phyloP scores from a whole-genome alignment of 352 stramenopile genomes.

The Globisporangium canariense region DNA sequence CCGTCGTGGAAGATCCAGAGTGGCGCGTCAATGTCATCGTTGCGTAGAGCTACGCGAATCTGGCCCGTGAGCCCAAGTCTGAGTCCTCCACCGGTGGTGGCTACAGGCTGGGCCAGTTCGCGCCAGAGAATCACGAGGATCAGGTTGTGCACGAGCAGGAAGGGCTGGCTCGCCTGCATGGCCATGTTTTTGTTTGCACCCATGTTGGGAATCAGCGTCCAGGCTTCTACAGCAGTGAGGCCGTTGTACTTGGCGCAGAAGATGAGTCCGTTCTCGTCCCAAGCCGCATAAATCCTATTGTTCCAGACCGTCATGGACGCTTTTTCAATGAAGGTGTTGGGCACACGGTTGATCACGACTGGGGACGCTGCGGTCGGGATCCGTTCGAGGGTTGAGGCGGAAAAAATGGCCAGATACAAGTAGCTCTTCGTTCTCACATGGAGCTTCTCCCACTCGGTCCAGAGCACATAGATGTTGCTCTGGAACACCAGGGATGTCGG shows the following conservation, averaged over 20 bases:
- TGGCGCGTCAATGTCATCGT: constrained; percentile 43
- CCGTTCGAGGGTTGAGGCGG: constrained; percentile 30
- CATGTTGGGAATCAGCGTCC: constrained; percentile 66
- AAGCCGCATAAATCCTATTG: constrained; percentile 52
- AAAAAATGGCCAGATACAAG: constrained; percentile 57
- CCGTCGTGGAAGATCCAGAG: constrained; percentile 79
- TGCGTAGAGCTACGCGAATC: constrained; percentile 52
- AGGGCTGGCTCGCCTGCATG: constrained; percentile 38
- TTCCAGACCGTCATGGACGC: constrained; percentile 42
- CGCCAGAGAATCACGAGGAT: constrained; percentile 60
- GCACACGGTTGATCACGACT: constrained; percentile 39
- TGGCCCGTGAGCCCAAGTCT: constrained; percentile 30
- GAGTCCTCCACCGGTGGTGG: neutral
- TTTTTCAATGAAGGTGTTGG: constrained; percentile 52
- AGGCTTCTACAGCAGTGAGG: constrained; percentile 27
- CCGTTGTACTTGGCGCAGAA: constrained; percentile 57
- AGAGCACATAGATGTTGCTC: constrained; percentile 54
- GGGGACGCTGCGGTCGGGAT: constrained; percentile 22
- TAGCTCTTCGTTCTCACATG: constrained; percentile 33
- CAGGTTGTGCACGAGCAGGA: constrained; percentile 58
- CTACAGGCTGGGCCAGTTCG: constrained; percentile 25
- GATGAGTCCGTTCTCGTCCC: constrained; percentile 62
- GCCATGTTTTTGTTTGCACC: constrained; percentile 52
- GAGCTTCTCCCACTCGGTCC: constrained; percentile 55
- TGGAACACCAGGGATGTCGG: constrained; percentile 38